These are phyloP conservation scores for Colletotrichum tropicale DNA, from an alignment of 2,329 filamentous ascomycete genomes.

Conservation along the genomic window DNA sequence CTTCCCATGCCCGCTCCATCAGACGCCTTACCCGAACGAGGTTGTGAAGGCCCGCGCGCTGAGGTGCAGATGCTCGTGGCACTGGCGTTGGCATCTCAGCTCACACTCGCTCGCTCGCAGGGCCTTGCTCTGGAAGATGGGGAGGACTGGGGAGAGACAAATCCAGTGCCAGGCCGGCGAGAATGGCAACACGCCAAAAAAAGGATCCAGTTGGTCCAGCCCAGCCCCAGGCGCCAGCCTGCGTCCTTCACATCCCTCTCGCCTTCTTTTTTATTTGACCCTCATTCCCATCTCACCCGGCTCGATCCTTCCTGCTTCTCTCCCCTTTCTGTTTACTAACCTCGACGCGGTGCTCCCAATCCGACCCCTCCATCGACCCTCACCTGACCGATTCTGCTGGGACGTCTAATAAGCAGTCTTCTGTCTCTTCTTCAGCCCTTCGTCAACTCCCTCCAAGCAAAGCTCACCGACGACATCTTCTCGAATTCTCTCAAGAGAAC, in stretches of 20 bases:
- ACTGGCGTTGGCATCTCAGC: slow-evolving; percentile 12
- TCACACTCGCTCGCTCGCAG: neutral
- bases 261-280: slow-evolving; percentile 1
- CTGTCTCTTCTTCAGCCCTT: neutral
- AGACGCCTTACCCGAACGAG: neutral
- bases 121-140: neutral
- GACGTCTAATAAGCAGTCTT: neutral
- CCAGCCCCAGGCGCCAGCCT: neutral
- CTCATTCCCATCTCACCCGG: slow-evolving; percentile 2
- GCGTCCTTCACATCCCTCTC: neutral
- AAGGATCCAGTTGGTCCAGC: neutral
- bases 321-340: neutral
- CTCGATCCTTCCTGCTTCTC: neutral
- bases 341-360: neutral
- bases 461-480: neutral
- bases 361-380: neutral
- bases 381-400: neutral
- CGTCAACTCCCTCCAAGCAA: neutral
- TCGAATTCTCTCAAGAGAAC: neutral
- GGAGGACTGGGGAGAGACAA: neutral
- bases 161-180: neutral
- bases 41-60: neutral
- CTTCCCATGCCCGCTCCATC: neutral
- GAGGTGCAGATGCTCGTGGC: slow-evolving; percentile 16
- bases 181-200: slow-evolving; percentile 11